phyloP scores from a whole-genome alignment of 1,139 yeast species.

The Debaryomyces psychrophilus region DNA sequence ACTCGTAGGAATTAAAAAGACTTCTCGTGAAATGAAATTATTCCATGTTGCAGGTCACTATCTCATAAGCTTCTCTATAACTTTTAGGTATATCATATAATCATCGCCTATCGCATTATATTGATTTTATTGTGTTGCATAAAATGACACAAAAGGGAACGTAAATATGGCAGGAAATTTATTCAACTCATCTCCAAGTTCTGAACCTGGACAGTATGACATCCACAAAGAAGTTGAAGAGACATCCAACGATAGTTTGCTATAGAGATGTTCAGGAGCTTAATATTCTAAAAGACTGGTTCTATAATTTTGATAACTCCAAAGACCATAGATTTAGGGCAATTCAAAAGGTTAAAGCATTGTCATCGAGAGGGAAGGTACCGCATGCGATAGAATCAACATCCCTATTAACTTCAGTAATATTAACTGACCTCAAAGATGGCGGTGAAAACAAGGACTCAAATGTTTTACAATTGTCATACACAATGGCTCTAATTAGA shows the following conservation, averaged over 20 bases:
- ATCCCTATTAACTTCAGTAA: slow-evolving; percentile 58
- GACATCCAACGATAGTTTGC: slow-evolving; percentile 54
- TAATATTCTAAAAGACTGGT: slow-evolving; percentile 56
- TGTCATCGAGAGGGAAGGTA: slow-evolving; percentile 42
- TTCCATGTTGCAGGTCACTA: no score
- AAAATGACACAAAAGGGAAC: slow-evolving; percentile 1
- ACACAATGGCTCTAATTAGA: slow-evolving; percentile 77
- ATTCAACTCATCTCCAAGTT: background rate
- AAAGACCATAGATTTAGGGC: slow-evolving; percentile 34
- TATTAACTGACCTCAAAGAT: slow-evolving; percentile 46
- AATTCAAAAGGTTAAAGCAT: slow-evolving; percentile 50
- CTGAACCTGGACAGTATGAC: background rate
- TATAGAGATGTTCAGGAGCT: slow-evolving; percentile 59
- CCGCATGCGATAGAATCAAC: slow-evolving; percentile 61
- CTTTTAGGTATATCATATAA: background rate
- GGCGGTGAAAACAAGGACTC: slow-evolving; percentile 27
- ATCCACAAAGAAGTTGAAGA: slow-evolving; percentile 11
- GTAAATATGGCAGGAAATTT: background rate
- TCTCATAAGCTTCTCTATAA: no score
- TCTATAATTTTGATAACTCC: slow-evolving; percentile 44
- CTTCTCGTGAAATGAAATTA: no score
- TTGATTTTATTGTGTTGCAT: background rate
- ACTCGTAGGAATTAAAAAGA: no score
- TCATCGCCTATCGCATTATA: no score
- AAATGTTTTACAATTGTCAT: slow-evolving; percentile 49